A percentile compares a stretch with the other conserved stretches of the same genome.
Conservation (phyloP, 176 grass and related monocot species). For the Carex cristatella region DNA sequence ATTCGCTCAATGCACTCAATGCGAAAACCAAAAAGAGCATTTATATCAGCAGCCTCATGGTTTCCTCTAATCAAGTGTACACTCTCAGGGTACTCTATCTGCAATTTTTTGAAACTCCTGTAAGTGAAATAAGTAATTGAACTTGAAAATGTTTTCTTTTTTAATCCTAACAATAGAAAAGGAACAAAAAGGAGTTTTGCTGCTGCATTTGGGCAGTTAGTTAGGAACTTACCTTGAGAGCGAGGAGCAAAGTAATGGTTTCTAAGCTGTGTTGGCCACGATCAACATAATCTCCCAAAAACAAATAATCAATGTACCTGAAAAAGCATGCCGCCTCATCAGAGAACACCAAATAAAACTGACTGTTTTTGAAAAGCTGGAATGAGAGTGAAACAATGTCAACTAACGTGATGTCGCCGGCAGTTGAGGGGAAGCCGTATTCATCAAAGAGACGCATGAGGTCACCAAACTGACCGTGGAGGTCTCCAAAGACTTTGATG, state of each 20-base stretch:
- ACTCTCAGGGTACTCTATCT: slow-evolving; percentile 97
- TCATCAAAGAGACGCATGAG: slow-evolving; percentile 98
- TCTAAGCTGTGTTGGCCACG: slow-evolving; percentile 96
- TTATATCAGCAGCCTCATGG: slow-evolving; percentile 99
- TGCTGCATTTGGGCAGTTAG: background rate
- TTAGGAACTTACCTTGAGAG: slow-evolving; percentile 73
- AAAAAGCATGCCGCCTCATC: slow-evolving; percentile 10
- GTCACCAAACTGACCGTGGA: slow-evolving; percentile 98
- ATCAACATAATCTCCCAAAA: slow-evolving; percentile 99
- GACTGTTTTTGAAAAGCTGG: slow-evolving; percentile 5
- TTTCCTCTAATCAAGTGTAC: slow-evolving; percentile 94
- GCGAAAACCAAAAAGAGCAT: slow-evolving; percentile 95
- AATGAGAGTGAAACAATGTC: slow-evolving; percentile 23
- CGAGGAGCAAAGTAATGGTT: slow-evolving; percentile 93
- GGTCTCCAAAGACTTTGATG: slow-evolving; percentile 95
- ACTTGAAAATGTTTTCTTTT: background rate
- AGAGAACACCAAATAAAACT: slow-evolving; percentile 7
- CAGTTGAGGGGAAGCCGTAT: slow-evolving; percentile 94
- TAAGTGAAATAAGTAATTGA: slow-evolving; percentile 10
- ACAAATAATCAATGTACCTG: slow-evolving; percentile 99
- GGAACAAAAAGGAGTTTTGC: background rate
- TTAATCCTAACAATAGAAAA: slow-evolving; percentile 8
- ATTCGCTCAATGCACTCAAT: slow-evolving; percentile 99
- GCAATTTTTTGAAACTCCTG: slow-evolving; percentile 39
- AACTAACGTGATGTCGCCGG: slow-evolving; percentile 93